Percentiles rank a stretch among this genome's conserved stretches.
Evolutionary conservation across 2,329 filamentous ascomycete genomes (phyloP).

Genomic region (Penicillium italicum): DNA sequence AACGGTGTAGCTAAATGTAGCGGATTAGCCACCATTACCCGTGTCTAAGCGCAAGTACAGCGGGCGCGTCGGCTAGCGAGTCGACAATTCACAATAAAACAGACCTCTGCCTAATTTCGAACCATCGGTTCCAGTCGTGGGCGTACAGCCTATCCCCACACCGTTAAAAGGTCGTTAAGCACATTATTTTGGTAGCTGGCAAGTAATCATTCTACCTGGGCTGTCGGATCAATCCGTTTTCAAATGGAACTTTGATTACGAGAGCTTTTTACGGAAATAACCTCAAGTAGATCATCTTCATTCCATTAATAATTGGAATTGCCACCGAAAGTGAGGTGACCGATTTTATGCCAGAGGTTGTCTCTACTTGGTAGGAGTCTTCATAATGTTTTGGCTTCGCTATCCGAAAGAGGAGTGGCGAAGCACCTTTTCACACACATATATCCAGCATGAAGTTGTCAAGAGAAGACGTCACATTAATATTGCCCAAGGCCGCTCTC

Average conservation of each 20-base stretch:
- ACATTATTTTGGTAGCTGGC: neutral
- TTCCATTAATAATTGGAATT: neutral
- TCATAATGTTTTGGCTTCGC: neutral
- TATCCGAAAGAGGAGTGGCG: neutral
- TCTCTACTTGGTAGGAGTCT: neutral
- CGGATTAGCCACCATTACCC: neutral
- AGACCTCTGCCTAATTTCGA: neutral
- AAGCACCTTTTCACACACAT: too few relatives aligned
- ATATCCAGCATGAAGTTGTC: neutral
- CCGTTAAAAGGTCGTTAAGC: neutral
- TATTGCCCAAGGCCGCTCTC: too few relatives aligned
- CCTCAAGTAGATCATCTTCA: neutral
- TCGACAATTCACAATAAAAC: neutral
- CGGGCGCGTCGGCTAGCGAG: neutral
- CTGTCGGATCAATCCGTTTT: neutral
- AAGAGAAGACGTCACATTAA: neutral
- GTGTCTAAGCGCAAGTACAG: neutral
- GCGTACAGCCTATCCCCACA: neutral
- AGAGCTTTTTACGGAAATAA: neutral
- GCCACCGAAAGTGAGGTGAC: too few relatives aligned
- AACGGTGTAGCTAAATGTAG: neutral
- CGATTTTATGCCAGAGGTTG: too few relatives aligned
- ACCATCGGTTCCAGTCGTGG: neutral
- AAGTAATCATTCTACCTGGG: neutral
- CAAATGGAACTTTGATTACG: neutral